A percentile compares a stretch with the other conserved stretches of the same genome.
Evolutionary conservation across 306 rosid species (phyloP).

Genomic region (Acacia acuminata): DNA sequence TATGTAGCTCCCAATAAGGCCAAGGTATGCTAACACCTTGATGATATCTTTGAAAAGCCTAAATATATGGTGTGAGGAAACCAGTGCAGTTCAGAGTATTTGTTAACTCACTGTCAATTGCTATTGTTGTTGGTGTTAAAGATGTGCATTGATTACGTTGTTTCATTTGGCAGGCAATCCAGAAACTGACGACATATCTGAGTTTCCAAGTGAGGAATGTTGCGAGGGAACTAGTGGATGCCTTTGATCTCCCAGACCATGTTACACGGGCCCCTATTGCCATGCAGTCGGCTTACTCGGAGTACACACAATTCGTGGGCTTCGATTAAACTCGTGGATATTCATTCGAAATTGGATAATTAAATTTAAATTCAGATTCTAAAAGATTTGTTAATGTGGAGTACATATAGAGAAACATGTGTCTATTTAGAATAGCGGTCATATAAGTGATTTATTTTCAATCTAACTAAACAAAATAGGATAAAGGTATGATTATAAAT

Average conservation of each 20-base stretch:
- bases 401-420: neutral
- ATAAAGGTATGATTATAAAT: too few relatives aligned
- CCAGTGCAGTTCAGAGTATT: slow-evolving; percentile 1
- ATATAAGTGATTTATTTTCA: too few relatives aligned
- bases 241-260: slow-evolving; percentile 85
- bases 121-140: neutral
- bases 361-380: neutral
- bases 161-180: slow-evolving; percentile 70
- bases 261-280: slow-evolving; percentile 92
- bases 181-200: slow-evolving; percentile 78
- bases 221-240: slow-evolving; percentile 78
- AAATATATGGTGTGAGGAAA: neutral
- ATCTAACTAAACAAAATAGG: too few relatives aligned
- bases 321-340: slow-evolving; percentile 38
- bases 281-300: slow-evolving; percentile 80
- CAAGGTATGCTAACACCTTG: slow-evolving; percentile 56
- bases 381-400: neutral
- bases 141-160: slow-evolving; percentile 15
- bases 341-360: neutral
- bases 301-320: slow-evolving; percentile 75
- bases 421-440: too few relatives aligned
- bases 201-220: slow-evolving; percentile 90
- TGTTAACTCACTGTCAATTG: neutral
- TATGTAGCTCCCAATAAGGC: slow-evolving; percentile 98
- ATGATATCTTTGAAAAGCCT: neutral